Base-by-base conservation (phyloP, 306 rosid species). In the Vigna angularis region DNA sequence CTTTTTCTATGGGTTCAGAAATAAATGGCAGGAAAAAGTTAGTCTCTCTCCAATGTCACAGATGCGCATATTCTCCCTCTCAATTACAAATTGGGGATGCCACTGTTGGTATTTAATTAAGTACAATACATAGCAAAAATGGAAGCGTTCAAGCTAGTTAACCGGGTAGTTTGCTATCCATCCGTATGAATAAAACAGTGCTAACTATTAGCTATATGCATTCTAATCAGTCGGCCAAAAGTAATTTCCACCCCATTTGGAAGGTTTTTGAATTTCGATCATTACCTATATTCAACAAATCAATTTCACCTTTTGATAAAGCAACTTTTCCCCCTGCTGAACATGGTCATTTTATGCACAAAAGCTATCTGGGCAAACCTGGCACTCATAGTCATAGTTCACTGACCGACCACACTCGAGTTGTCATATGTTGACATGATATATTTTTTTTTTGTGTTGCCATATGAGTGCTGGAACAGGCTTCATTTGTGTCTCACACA, bases 291-390 rank as follows among this genome's bases (percentile, higher is more conserved):
- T 77, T 80, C 72, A 81, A 59, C 84, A 59, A 68, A 70, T 70
- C 51, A 80, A 78, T 83, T 88, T 75, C 53, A 72, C 70, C 82
- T 81, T 89, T 87, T 68, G 70, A 72, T 57, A 78, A 86, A 87
- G 85, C 49, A 26, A 81, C 73, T 80, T 73, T 86, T 65, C 22
- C 20, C 36, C 16, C 17, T 63, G 55, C 62, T 83, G 70, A 70
- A 65, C 48, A 85, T 77, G 69, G 52, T 77, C 42, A 48, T 47
- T 73, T 84, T 73, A 20, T 67, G 47, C 77, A 42, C 28, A 72
- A 81, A 65, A 76, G 61, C 44, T 71, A 55, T 51, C 45, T 30
- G 52, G 34, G 66, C 16, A 53, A 32, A 48, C 67, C 50, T 56
- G 50, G 15, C 68, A 58, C 62, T 61, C 53, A 68, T 40, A 80